These are phyloP conservation scores for Wallacemonas sp. DNA, from an alignment of 208 protist species.

Conservation along the genomic window DNA sequence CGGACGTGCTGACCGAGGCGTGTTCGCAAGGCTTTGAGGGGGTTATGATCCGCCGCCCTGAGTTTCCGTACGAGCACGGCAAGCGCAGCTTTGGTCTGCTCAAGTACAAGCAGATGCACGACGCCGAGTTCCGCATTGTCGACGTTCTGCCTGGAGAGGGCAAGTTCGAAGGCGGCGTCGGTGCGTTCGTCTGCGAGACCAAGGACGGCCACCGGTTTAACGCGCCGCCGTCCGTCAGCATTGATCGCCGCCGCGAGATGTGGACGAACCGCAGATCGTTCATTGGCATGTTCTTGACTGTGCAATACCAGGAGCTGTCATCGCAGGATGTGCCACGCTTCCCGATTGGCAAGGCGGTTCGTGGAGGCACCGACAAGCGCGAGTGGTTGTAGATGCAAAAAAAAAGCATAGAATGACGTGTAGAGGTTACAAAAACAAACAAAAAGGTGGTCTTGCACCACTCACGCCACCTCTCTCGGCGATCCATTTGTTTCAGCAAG, in stretches of 20 bases:
- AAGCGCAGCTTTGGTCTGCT: slow-evolving; percentile 88
- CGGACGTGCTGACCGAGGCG: slow-evolving; percentile 76
- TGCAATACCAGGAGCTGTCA: slow-evolving; percentile 89
- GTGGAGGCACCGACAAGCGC: slow-evolving; percentile 49
- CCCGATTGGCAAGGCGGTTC: slow-evolving; percentile 79
- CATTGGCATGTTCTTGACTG: slow-evolving; percentile 79
- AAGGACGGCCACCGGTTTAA: slow-evolving; percentile 76
- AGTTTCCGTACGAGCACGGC: slow-evolving; percentile 88
- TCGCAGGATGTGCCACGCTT: slow-evolving; percentile 89
- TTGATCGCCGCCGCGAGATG: slow-evolving; percentile 51
- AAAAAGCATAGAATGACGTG: not conserved
- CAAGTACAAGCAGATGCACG: slow-evolving; percentile 92
- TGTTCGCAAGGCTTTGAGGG: slow-evolving; percentile 90
- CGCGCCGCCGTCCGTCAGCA: slow-evolving; percentile 69
- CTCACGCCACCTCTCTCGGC: no score
- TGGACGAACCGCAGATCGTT: slow-evolving; percentile 63
- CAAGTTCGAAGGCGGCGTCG: slow-evolving; percentile 83
- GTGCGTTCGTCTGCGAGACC: slow-evolving; percentile 85
- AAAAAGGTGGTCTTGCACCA: no score
- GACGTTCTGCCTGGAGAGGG: slow-evolving; percentile 81
- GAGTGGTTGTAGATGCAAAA: slow-evolving; percentile 64
- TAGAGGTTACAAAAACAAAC: slow-evolving; percentile 19
- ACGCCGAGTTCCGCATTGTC: slow-evolving; percentile 89
- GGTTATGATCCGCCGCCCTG: slow-evolving; percentile 84
- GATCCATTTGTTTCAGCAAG: no score